Base-by-base conservation (phyloP, 2,329 filamentous ascomycete species). In the Bipolaris sorokiniana region DNA sequence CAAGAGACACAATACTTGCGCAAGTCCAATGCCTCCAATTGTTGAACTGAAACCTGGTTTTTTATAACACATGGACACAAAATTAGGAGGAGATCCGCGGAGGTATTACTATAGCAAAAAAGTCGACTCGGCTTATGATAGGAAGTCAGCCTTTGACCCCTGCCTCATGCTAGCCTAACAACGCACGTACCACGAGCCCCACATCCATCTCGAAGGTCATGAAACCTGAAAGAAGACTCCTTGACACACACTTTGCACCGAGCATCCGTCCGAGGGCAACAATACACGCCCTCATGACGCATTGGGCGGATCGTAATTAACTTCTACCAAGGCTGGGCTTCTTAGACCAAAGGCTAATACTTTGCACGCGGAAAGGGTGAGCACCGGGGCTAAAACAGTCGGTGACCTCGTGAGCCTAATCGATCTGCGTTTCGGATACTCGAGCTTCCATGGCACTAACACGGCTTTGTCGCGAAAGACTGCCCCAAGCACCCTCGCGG, bases 181-280 rank as follows among this genome's bases (percentile, higher is more conserved):
- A 20, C 15, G 57, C 59, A 61, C 58, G 51, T 56, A 41, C 51
- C 20, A 10, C 33, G 13, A 13, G 48, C 18, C 45, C 62, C 58
- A 51, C 55, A 15, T 38, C 10, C 47, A 53, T 59, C 56, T 56
- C 59, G 38, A 59, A 54, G 59, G 56, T 38, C 53, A 50, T 71
- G 68, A 72, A 71, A 71, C 69, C 40, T 41, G 52, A 16, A 15
- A 18, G 13, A 18, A 18, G 37, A 42, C 54, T 48, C 48, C 54
- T 53, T 70, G 66, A 69, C 59, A 70, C 70, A 47, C 59, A 22
- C 56, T 64, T 56, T 69, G 69, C 65, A 23, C 69, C 48, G 41
- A 48, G 45, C 23, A 2, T 18, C 15, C 20, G 20, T 33, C 53
- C 49, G 28, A 57, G 41, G 68, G 70, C 68, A 72, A 73, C 66